Conservation (phyloP, 768 basidiomycete species). For the Pilatotrama ljubarskyi region DNA sequence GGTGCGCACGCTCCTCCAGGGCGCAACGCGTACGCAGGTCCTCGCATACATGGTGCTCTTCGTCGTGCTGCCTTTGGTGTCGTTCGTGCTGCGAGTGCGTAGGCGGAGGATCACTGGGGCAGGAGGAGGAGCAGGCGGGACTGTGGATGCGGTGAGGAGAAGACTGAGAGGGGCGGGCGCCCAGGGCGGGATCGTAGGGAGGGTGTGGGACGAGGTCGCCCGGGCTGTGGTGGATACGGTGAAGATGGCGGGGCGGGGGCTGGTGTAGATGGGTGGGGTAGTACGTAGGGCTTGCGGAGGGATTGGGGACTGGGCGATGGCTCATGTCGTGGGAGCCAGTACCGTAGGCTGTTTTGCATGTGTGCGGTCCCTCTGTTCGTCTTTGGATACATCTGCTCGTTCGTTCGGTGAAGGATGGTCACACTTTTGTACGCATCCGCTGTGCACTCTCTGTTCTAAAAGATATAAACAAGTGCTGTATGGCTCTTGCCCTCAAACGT, state of each 20-base stretch:
- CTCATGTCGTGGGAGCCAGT: background rate
- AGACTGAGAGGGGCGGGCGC: conserved; percentile 46
- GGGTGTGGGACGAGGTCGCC: conserved; percentile 52
- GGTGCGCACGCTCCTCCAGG: conserved; percentile 37
- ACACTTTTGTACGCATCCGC: too few species aligned
- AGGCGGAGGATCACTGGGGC: conserved; percentile 36
- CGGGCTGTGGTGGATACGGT: conserved; percentile 64
- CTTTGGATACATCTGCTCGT: background rate
- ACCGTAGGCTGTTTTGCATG: background rate
- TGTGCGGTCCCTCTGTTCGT: background rate
- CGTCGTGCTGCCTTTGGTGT: conserved; percentile 43
- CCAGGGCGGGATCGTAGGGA: conserved; percentile 37
- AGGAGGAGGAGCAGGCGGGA: conserved; percentile 25
- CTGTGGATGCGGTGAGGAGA: conserved; percentile 59
- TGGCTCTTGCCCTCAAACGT: too few species aligned
- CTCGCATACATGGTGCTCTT: conserved; percentile 46
- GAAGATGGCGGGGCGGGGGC: conserved; percentile 74
- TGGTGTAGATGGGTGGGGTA: conserved; percentile 43
- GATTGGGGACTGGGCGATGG: background rate
- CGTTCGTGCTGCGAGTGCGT: conserved; percentile 52
- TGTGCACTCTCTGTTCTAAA: too few species aligned
- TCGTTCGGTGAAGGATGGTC: too few species aligned
- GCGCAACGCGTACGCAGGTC: conserved; percentile 50
- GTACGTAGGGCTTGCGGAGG: background rate
- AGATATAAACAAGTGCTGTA: too few species aligned